Percentiles rank a stretch among this genome's conserved stretches.
These are phyloP conservation scores for Erodium texanum DNA, from an alignment of 441 rosid species.

Conservation along the genomic window DNA sequence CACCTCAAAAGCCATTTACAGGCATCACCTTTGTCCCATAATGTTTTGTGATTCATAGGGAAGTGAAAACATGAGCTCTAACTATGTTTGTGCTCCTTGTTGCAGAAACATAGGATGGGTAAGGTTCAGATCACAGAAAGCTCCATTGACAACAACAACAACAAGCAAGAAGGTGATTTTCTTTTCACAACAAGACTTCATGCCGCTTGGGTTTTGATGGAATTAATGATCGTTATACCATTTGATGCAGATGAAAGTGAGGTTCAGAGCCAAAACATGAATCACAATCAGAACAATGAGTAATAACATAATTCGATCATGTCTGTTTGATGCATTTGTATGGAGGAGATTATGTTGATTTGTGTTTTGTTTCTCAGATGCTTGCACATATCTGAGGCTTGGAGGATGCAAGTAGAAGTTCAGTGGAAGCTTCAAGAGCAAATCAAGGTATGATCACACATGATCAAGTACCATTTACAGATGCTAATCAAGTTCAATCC, in stretches of 20 bases:
- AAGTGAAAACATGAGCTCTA: constrained; percentile 1
- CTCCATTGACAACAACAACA: constrained; percentile 36
- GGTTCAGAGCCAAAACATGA: constrained; percentile 28
- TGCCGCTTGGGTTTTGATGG: neutral
- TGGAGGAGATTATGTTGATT: constrained; percentile 6
- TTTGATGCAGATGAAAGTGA: constrained; percentile 51
- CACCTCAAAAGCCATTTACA: constrained; percentile 99
- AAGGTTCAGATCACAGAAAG: constrained; percentile 49
- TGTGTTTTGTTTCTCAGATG: constrained; percentile 37
- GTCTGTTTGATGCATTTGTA: constrained; percentile 14
- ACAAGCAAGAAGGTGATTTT: constrained; percentile 46
- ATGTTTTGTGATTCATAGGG: constrained; percentile 3
- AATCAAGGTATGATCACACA: constrained; percentile 54
- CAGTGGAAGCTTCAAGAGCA: constrained; percentile 87
- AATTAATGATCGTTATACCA: neutral
- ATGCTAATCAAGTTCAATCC: neutral
- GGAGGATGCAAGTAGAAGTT: constrained; percentile 87
- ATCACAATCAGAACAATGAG: constrained; percentile 46
- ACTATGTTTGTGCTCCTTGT: constrained; percentile 17
- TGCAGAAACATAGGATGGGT: constrained; percentile 87
- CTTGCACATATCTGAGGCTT: constrained; percentile 67
- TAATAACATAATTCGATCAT: constrained; percentile 27
- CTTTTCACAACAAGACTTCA: neutral
- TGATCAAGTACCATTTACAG: neutral
- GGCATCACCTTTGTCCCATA: constrained; percentile 26